Percentiles rank a stretch among this genome's conserved stretches.
These are phyloP conservation scores for Schrenkiella parvula DNA, from an alignment of 345 rosid species.

Conservation along the genomic window DNA sequence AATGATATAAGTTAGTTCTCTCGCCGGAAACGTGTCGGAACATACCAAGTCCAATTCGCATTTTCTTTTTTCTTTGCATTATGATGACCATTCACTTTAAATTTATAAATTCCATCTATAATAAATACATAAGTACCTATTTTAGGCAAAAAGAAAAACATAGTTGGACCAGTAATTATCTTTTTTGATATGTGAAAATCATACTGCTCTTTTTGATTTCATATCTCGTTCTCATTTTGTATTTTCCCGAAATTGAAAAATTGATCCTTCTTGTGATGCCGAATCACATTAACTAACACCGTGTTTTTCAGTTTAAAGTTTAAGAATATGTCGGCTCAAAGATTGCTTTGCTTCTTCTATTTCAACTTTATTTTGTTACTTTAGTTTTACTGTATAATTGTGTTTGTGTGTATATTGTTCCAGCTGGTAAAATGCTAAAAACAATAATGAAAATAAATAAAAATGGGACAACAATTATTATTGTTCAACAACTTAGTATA, in stretches of 20 bases:
- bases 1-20: conserved; percentile 15
- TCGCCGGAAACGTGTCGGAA: conserved; percentile 30
- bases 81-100: conserved; percentile 15
- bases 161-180: background rate
- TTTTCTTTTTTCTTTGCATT: background rate
- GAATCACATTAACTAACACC: conserved; percentile 24
- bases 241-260: conserved; percentile 12
- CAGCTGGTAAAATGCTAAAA: conserved; percentile 10
- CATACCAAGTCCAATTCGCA: background rate
- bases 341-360: conserved; percentile 7
- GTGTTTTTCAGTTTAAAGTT: conserved; percentile 19
- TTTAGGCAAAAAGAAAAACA: conserved; percentile 1
- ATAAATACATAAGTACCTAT: conserved; percentile 8
- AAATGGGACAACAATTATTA: background rate
- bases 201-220: background rate
- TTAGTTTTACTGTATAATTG: conserved; percentile 4
- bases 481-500: conserved; percentile 26
- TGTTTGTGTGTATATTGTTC: background rate
- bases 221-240: conserved; percentile 10
- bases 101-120: background rate
- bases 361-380: background rate
- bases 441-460: background rate
- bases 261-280: conserved; percentile 9
- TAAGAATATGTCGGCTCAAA: conserved; percentile 21
- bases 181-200: conserved; percentile 1